These are phyloP conservation scores for Colletotrichum navitas DNA, from an alignment of 2,329 filamentous ascomycete genomes.

Conservation along the genomic window DNA sequence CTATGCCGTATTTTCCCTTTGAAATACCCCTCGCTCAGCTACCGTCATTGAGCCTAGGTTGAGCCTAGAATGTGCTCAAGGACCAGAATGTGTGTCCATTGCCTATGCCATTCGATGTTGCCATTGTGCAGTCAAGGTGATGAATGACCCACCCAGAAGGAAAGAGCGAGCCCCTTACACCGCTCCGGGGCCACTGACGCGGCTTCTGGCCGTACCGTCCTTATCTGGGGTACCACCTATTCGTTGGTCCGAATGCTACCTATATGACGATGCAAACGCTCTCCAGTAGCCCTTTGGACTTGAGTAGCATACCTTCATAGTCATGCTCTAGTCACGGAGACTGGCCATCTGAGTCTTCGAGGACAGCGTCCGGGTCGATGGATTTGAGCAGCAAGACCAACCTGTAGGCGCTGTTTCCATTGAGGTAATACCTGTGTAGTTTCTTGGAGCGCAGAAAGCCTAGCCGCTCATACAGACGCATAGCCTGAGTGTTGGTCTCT, in stretches of 20 bases:
- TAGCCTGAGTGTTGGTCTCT: constrained; percentile 88
- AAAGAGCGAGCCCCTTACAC: neutral
- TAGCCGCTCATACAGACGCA: constrained; percentile 91
- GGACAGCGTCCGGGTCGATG: constrained; percentile 55
- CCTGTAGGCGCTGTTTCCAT: constrained; percentile 94
- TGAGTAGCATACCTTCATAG: neutral
- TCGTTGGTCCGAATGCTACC: neutral
- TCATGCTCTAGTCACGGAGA: constrained; percentile 32
- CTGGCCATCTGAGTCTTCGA: constrained; percentile 52
- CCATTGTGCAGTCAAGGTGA: neutral
- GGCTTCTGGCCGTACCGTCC: neutral
- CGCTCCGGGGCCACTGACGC: neutral
- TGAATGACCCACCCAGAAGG: neutral
- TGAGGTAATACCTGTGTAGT: constrained; percentile 94
- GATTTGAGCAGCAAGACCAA: constrained; percentile 83
- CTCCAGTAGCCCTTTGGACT: neutral
- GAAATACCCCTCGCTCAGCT: constrained; percentile 17
- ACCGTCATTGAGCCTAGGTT: neutral
- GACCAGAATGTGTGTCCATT: neutral
- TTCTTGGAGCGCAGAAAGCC: constrained; percentile 95
- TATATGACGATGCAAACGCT: constrained; percentile 7
- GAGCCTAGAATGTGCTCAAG: neutral
- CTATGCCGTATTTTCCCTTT: neutral
- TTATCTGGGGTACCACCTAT: neutral
- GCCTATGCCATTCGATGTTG: neutral